Conservation (phyloP, 345 rosid species). For the Brassica nigra region DNA sequence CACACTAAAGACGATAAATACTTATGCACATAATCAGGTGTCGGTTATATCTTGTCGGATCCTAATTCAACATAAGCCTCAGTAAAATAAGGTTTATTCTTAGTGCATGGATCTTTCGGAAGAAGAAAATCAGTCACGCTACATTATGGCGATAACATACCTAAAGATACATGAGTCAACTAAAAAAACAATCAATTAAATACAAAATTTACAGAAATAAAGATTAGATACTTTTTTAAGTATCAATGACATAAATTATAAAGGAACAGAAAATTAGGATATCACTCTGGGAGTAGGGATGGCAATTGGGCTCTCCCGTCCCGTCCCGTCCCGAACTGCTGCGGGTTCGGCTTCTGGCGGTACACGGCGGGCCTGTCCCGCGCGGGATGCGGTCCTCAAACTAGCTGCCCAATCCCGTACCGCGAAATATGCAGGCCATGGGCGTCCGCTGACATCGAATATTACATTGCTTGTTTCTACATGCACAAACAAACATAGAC, state of each 20-base stretch:
- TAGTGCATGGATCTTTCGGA: slow-evolving; percentile 1
- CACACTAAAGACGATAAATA: background rate
- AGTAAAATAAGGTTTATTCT: background rate
- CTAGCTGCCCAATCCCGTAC: too few relatives aligned
- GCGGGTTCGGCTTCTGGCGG: too few relatives aligned
- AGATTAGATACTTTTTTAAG: background rate
- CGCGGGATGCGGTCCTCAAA: too few relatives aligned
- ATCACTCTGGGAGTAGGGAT: background rate
- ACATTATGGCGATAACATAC: background rate
- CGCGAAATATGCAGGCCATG: too few relatives aligned
- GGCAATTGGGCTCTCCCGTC: too few relatives aligned
- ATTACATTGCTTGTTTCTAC: too few relatives aligned
- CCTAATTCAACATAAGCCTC: slow-evolving; percentile 4
- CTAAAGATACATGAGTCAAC: background rate
- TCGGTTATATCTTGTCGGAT: background rate
- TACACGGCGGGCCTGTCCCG: too few relatives aligned
- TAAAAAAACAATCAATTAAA: background rate
- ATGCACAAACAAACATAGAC: too few relatives aligned
- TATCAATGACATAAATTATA: background rate
- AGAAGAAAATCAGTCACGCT: background rate
- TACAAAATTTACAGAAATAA: background rate
- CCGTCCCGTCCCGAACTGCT: too few relatives aligned
- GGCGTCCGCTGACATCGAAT: too few relatives aligned
- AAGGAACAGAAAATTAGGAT: background rate
- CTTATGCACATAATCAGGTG: background rate